These are phyloP conservation scores for Forsythia viridissima DNA, from an alignment of 257 asterid genomes.

Conservation along the genomic window DNA sequence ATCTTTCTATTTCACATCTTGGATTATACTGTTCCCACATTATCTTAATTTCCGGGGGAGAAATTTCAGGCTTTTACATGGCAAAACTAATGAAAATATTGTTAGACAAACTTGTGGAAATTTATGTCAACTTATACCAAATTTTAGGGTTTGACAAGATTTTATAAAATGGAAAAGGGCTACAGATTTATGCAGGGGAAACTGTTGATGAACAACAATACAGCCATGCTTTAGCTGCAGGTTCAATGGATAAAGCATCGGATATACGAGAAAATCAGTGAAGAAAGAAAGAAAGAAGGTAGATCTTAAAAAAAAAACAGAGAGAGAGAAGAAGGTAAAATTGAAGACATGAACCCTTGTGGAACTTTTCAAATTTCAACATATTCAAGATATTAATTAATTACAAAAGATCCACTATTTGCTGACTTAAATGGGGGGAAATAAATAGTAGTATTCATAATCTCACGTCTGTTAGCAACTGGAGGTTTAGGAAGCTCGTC, in stretches of 20 bases:
- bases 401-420: neutral
- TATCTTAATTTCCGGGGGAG: constrained; percentile 63
- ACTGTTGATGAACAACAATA: constrained; percentile 52
- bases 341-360: constrained; percentile 26
- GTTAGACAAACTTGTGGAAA: neutral
- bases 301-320: constrained; percentile 25
- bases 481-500: constrained; percentile 96
- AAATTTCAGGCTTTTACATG: constrained; percentile 16
- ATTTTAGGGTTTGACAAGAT: constrained; percentile 32
- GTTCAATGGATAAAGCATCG: constrained; percentile 15
- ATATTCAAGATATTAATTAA: neutral
- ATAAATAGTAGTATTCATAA: neutral
- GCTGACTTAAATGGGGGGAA: neutral
- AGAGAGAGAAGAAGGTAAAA: constrained; percentile 20
- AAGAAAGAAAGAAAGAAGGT: constrained; percentile 27
- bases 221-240: constrained; percentile 14
- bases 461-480: constrained; percentile 89
- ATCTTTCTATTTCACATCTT: constrained; percentile 23
- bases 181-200: neutral
- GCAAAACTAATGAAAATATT: no score
- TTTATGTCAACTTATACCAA: neutral
- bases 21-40: constrained; percentile 30
- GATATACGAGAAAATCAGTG: constrained; percentile 28
- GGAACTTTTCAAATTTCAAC: neutral
- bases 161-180: neutral